Percentiles rank a stretch among this genome's conserved stretches.
These are phyloP conservation scores for Ogataea allantospora DNA, from an alignment of 805 yeast species.

Conservation along the genomic window DNA sequence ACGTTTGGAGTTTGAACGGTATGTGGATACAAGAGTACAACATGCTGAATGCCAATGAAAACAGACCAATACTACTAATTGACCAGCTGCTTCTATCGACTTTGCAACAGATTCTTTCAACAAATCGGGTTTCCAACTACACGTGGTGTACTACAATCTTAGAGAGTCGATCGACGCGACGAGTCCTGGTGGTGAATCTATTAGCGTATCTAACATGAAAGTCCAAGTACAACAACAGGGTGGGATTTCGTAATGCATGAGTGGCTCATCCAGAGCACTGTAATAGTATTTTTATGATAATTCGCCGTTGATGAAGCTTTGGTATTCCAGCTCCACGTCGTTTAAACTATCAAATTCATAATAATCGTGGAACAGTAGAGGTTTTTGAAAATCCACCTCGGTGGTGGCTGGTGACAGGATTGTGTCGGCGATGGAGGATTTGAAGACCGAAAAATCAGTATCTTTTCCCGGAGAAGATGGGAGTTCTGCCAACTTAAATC, in stretches of 20 bases:
- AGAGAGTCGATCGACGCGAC: conserved; percentile 1
- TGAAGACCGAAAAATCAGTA: conserved; percentile 14
- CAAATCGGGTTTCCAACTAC: no score
- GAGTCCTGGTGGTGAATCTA: neutral
- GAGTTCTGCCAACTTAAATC: conserved; percentile 20
- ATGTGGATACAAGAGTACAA: no score
- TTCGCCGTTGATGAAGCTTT: conserved; percentile 30
- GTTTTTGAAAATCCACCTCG: conserved; percentile 11
- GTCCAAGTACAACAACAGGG: no score
- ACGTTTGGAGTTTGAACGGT: no score
- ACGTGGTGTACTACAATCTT: neutral
- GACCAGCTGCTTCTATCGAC: no score
- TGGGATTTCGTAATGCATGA: no score
- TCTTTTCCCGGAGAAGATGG: conserved; percentile 18
- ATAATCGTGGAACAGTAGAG: conserved; percentile 20
- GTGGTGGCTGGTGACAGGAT: conserved; percentile 13
- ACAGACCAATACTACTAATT: no score
- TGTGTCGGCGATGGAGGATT: conserved; percentile 13
- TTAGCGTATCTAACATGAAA: conserved; percentile 7
- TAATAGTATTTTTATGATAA: conserved; percentile 12
- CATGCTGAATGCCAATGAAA: no score
- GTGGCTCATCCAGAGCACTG: conserved; percentile 8
- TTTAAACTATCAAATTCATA: conserved; percentile 23
- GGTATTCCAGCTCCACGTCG: conserved; percentile 31
- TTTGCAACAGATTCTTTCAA: no score